Percentiles rank a stretch among this genome's conserved stretches.
Conservation (phyloP, 371 early-diverging fungal genomes). For the Actinomortierella ambigua region DNA sequence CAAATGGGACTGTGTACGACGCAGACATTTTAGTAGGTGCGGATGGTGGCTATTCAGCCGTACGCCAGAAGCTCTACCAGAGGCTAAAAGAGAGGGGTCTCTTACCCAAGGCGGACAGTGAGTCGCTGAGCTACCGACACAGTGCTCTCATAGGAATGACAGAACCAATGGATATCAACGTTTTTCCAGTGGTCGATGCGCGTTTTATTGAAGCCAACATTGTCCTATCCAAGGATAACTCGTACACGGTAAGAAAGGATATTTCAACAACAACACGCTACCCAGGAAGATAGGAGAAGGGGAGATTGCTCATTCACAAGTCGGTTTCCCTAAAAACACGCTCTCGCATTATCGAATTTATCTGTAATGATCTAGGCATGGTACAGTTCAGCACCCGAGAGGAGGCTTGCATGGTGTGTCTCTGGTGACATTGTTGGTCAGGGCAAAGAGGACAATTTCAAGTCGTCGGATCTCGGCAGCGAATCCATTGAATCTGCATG, state of each 20-base stretch:
- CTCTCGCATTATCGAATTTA: not conserved
- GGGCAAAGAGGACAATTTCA: conserved; percentile 15
- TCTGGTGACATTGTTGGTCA: conserved; percentile 17
- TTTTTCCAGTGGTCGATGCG: conserved; percentile 14
- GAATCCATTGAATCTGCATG: conserved; percentile 20
- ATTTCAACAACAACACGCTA: no score
- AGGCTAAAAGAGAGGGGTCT: conserved; percentile 13
- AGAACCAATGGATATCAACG: conserved; percentile 11
- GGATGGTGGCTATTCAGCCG: conserved; percentile 27
- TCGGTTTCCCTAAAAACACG: not conserved
- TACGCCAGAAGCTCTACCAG: conserved; percentile 31
- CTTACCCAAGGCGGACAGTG: conserved; percentile 27
- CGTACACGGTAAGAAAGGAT: conserved; percentile 1
- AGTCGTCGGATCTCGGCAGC: conserved; percentile 27
- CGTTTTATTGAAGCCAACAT: conserved; percentile 18
- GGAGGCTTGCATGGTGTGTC: conserved; percentile 21
- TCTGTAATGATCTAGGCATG: conserved; percentile 21
- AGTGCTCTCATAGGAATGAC: conserved; percentile 33
- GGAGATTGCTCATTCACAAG: not conserved
- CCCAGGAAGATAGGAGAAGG: no score
- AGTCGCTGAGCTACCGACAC: conserved; percentile 17
- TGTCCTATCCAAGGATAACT: conserved; percentile 21
- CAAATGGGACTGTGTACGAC: conserved; percentile 28
- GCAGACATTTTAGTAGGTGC: conserved; percentile 35
- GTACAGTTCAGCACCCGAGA: conserved; percentile 13